Conservation (phyloP, 2,329 filamentous ascomycete genomes). For the Penicillium sp. region DNA sequence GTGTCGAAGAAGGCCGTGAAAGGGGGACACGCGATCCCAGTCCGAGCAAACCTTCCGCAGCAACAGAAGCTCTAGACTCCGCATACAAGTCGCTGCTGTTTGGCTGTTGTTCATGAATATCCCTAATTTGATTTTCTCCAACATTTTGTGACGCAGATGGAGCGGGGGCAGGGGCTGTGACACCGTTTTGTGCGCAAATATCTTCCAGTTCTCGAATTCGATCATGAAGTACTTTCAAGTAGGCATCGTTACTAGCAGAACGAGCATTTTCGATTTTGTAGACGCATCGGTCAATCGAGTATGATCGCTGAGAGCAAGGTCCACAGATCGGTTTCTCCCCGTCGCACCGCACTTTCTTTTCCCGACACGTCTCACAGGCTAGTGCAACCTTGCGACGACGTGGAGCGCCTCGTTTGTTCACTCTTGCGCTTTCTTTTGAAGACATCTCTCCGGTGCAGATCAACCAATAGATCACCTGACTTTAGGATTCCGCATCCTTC, state of each 20-base stretch:
- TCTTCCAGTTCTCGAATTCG: conserved; percentile 32
- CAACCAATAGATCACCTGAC: not conserved
- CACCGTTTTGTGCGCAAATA: conserved; percentile 20
- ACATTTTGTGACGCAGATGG: conserved; percentile 8
- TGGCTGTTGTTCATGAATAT: not conserved
- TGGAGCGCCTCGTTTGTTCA: conserved; percentile 16
- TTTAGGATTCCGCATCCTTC: not conserved
- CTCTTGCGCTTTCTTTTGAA: conserved; percentile 4
- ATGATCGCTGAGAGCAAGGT: conserved; percentile 39
- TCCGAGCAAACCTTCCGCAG: conserved; percentile 20
- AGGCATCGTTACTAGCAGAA: conserved; percentile 39
- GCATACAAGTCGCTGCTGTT: conserved; percentile 3
- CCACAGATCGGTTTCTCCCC: conserved; percentile 48
- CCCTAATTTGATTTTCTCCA: not conserved
- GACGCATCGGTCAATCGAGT: conserved; percentile 37
- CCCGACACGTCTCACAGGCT: conserved; percentile 45
- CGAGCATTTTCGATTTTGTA: conserved; percentile 41
- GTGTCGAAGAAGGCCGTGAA: not conserved
- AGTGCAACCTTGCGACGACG: conserved; percentile 34
- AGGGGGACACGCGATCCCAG: conserved; percentile 7
- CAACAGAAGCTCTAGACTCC: conserved; percentile 19
- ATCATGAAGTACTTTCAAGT: conserved; percentile 23
- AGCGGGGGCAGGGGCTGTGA: conserved; percentile 17
- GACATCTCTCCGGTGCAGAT: conserved; percentile 9
- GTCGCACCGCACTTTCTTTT: conserved; percentile 46